Evolutionary conservation across 768 basidiomycete genomes (phyloP), one percentile per base, ranked within the genome.

Genomic region (Auricularia cornea): DNA sequence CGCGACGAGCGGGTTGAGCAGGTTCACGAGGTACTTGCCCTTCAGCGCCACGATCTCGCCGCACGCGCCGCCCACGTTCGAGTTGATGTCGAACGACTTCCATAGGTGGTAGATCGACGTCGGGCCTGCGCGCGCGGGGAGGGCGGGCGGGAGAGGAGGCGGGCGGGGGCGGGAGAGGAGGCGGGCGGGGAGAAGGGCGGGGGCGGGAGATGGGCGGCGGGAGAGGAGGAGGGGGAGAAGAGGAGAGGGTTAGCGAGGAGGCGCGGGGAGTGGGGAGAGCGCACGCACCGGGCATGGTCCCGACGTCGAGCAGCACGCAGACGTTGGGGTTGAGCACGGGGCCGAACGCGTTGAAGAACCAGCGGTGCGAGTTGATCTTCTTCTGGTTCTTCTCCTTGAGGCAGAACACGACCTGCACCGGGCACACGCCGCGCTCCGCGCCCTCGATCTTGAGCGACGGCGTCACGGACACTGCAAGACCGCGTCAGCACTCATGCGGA

Each of bases 31-130:
- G 65, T 83, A 93, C 76, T 85, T 88, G 35, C 94, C 94, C 74
- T 95, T 96, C 63, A 93, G 79, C 14, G 91, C 90, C 12, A 95
- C 91, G 63, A 96, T 95, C 78, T 96, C 94, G n/a, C 94, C 94
- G 70, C 94, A 97, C 20, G 94, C 94, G 18, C 94, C 92, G 1
- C 89, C 92, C 16, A 94, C 91, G 69, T 91, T 91, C 23, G 89
- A 90, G 71, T 93, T 92, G 73, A 92, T 89, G 69, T 94, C 92
- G 67, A 97, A 96, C 5, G 92, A 90, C 74, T 95, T 95, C 93
- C 94, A 95, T 2, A 95, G 77, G 69, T 94, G 93, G 73, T 96
- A 96, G 64, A 96, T 92, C 11, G 84, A 85, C 60, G 89, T 93
- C 10, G 92, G 87, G 3, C 91, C 92, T 57, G 30, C 20, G 2